Base-by-base conservation (phyloP, 139 green algal species). In the Haematococcus sp. region DNA sequence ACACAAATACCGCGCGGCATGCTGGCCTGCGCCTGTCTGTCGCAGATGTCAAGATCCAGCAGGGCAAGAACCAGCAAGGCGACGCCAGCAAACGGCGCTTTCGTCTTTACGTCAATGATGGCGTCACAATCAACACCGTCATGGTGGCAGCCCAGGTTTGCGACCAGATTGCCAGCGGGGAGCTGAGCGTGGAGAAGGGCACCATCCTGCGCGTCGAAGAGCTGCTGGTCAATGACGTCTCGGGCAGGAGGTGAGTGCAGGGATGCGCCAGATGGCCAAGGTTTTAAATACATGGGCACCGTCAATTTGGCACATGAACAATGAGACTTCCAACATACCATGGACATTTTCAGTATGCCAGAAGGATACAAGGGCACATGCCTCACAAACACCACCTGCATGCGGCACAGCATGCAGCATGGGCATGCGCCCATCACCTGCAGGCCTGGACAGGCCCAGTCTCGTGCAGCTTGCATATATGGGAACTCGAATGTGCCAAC, bases 81-180 rank as follows among this genome's bases (percentile, higher is more conserved):
- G 40, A 49, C 40, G 11, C 34, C 28, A 59, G 17, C 17, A 74
- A 66, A 25, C 51, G 30, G 23, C 76, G 81, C 22, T 76, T 54
- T 30, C 66, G 71, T 22, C 33, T 83, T 4, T 73, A 46, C 30
- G 70, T 83, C 19, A 81, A 59, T 44, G 81, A 87, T 44, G 81
- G 81, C 9, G 5, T 78, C 25, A 73, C 73, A 40, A 65, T 51
- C 31, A 76, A 77, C 27, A 80, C 79, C 19, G 84, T 83, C 23
- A 95, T 98, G 88, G 71, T 97, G 28, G 87, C 93, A 16, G 91
- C 86, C 0, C 89, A 98, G 82, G 70, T 98, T 25, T 87, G 86
- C 23, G 74, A 91, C 0, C 40, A 49, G 40, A 49, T 49, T 11
- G 44, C 90, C 15, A 81, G 91, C 3, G 68, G 80, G 13, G 35